phyloP scores from a whole-genome alignment of 441 rosid genomes.

The Corymbia calophylla region DNA sequence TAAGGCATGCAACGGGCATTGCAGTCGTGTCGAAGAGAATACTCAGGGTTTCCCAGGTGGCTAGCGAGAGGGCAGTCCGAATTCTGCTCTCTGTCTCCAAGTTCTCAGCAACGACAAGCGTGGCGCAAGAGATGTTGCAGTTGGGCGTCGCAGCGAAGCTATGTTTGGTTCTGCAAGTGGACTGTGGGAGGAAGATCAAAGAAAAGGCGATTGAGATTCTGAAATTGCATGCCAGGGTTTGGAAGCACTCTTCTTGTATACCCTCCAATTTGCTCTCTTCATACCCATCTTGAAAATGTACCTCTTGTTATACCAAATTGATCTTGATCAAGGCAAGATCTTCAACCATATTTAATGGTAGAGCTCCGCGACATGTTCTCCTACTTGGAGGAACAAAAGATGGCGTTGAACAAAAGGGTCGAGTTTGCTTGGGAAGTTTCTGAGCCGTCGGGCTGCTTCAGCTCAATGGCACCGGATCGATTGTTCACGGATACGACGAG shows the following conservation, averaged over 20 bases:
- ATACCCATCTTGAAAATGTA: constrained; percentile 33
- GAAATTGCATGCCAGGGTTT: constrained; percentile 52
- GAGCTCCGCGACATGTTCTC: background rate
- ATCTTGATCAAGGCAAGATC: background rate
- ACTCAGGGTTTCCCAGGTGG: constrained; percentile 64
- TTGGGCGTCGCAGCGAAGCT: constrained; percentile 71
- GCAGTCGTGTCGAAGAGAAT: constrained; percentile 81
- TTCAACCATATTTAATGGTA: background rate
- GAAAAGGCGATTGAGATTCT: constrained; percentile 68
- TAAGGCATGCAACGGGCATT: constrained; percentile 64
- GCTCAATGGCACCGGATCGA: background rate
- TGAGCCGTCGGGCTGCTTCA: background rate
- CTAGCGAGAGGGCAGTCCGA: constrained; percentile 71
- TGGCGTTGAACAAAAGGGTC: background rate
- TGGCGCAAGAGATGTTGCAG: constrained; percentile 71
- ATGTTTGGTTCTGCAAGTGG: constrained; percentile 65
- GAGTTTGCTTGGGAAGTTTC: background rate
- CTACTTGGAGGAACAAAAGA: background rate
- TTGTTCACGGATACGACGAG: background rate
- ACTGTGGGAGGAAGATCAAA: constrained; percentile 39
- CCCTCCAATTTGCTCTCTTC: constrained; percentile 41
- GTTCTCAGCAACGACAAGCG: constrained; percentile 40
- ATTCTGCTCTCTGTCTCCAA: constrained; percentile 48
- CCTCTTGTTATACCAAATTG: background rate
- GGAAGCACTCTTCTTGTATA: constrained; percentile 80